phyloP scores from a whole-genome alignment of 2,329 filamentous ascomycete genomes.

The Ophiostoma perfectum region DNA sequence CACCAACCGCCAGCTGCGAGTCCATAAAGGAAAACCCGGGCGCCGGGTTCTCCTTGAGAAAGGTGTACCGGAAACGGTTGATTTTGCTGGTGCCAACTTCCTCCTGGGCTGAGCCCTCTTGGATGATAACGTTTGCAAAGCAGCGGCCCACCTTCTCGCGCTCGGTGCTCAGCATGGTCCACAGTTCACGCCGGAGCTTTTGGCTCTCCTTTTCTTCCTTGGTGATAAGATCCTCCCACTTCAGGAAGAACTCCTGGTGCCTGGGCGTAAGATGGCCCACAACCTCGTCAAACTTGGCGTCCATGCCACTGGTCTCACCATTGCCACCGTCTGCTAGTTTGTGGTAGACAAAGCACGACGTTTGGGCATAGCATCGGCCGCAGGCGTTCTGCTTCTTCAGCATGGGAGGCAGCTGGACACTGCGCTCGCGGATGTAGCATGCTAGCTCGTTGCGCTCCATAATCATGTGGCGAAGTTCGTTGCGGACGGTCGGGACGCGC shows the following conservation, averaged over 20 bases:
- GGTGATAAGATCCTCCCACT: constrained; percentile 89
- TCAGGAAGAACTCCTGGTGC: constrained; percentile 81
- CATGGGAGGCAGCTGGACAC: constrained; percentile 77
- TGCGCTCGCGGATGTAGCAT: constrained; percentile 74
- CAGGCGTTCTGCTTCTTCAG: constrained; percentile 76
- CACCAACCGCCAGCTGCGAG: constrained; percentile 78
- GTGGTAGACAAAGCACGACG: constrained; percentile 88
- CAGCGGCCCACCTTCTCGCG: constrained; percentile 84
- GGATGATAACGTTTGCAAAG: constrained; percentile 80
- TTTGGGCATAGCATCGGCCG: constrained; percentile 82
- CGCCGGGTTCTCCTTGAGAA: constrained; percentile 62
- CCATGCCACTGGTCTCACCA: constrained; percentile 73
- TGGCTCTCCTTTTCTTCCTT: constrained; percentile 90
- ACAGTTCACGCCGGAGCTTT: constrained; percentile 81
- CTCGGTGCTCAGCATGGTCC: constrained; percentile 90
- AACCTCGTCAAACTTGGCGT: constrained; percentile 74
- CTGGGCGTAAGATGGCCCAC: constrained; percentile 68
- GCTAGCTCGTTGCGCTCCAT: constrained; percentile 90
- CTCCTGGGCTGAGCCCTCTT: constrained; percentile 67
- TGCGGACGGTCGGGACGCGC: constrained; percentile 75
- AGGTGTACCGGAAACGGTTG: constrained; percentile 83
- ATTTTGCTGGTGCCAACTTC: constrained; percentile 71
- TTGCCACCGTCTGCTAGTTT: constrained; percentile 80
- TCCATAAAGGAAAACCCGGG: constrained; percentile 76
- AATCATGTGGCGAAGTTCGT: constrained; percentile 92